Evolutionary conservation across 2,329 filamentous ascomycete genomes (phyloP), one percentile per base, ranked within the genome.

Genomic region (Fusarium sp.): DNA sequence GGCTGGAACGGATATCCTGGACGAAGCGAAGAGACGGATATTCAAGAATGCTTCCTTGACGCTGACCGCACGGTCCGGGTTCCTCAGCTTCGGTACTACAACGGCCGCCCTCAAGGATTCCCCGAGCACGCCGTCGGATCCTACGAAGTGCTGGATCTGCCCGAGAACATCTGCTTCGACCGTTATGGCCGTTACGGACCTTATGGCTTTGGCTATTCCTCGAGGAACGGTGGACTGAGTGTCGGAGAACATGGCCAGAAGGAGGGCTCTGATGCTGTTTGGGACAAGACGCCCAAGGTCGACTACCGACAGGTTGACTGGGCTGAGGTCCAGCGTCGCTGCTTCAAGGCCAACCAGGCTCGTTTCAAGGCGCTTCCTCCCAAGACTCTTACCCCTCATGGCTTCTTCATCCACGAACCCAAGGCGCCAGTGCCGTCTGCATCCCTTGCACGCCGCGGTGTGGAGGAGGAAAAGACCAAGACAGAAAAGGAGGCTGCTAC

Each of bases 81-180:
- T 4, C 96, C 96, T 1, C 83, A 88, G 6, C 84, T 98, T 52
- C 91, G 91, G 23, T 93, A 92, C 75, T 95, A 94, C 76, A 86
- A 92, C 13, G 96, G 96, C 4, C 89, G 97, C 3, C 93, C 95
- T 0, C 88, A 90, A 68, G 96, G 95, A 1, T 97, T 97, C 81
- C 97, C 97, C 0, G 91, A 97, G 58, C 90, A 95, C 68, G 90
- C 94, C 3, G 89, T 96, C 79, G 97, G 97, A n/a, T 97, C 95
- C 0, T 95, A 98, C 78, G 91, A 95, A 11, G 82, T 96, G 45
- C 84, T 98, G 14, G 92, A 92, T 0, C 85, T 98, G 39, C 90
- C 93, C 20, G 91, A 97, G 75, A 93, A 97, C 78, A 90, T 98
- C 56, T 99, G 97, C 84, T 98, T 98, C 80, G 97, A 99, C 76